Evolutionary conservation across 2,329 filamentous ascomycete genomes (phyloP).

Genomic region (Colletotrichum phormii): DNA sequence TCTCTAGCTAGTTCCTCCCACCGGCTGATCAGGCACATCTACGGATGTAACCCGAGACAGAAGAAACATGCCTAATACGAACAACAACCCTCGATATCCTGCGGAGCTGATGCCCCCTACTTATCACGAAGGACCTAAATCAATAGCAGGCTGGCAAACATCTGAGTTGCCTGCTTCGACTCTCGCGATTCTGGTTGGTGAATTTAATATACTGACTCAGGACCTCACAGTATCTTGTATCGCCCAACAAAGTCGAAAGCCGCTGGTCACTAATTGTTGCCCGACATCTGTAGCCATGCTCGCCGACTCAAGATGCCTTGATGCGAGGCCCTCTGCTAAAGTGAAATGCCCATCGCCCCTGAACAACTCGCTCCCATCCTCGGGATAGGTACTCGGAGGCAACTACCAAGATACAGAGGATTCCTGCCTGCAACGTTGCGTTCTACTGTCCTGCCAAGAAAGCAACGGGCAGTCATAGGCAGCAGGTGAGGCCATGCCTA

Average conservation of each 20-base stretch:
- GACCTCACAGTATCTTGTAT: neutral
- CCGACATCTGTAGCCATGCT: neutral
- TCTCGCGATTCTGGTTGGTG: neutral
- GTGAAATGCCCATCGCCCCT: too few species aligned
- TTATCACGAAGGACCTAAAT: neutral
- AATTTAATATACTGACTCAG: neutral
- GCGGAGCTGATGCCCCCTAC: neutral
- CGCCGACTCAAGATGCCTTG: too few species aligned
- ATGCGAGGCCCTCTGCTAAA: too few species aligned
- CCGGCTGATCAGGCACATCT: neutral
- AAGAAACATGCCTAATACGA: neutral
- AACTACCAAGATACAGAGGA: too few species aligned
- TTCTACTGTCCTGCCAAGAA: neutral
- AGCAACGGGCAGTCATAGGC: neutral
- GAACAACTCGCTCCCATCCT: neutral
- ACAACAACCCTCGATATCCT: too few species aligned
- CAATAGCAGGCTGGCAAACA: neutral
- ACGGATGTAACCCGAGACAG: neutral
- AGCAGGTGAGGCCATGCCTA: neutral
- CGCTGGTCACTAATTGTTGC: neutral
- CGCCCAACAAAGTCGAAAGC: too few species aligned
- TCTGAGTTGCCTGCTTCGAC: neutral
- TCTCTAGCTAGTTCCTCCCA: too few species aligned
- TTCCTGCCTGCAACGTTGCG: neutral
- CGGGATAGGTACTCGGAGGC: too few species aligned